phyloP scores from a whole-genome alignment of 208 protist genomes.

The Trypanosoma mega region DNA sequence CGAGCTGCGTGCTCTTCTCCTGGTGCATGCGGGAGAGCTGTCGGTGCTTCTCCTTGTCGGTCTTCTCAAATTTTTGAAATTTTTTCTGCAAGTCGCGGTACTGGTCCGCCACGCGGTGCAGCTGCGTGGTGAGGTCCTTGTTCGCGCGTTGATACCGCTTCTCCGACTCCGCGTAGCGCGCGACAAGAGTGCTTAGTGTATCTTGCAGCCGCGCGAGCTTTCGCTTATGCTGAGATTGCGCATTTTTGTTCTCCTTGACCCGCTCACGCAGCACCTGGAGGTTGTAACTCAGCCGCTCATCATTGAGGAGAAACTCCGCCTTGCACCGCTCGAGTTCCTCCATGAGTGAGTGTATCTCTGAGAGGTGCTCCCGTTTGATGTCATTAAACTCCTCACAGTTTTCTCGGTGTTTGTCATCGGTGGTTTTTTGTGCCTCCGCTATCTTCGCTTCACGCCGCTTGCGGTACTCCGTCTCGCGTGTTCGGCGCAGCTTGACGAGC shows the following conservation, averaged over 20 bases:
- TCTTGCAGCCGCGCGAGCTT: slow-evolving; percentile 90
- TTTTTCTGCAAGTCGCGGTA: slow-evolving; percentile 96
- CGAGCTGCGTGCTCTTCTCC: slow-evolving; percentile 84
- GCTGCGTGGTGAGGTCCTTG: slow-evolving; percentile 93
- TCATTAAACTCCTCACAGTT: slow-evolving; percentile 85
- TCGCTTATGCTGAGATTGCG: slow-evolving; percentile 92
- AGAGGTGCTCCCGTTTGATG: slow-evolving; percentile 67
- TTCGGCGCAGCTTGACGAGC: slow-evolving; percentile 87
- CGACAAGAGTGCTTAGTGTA: slow-evolving; percentile 83
- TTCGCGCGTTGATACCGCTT: slow-evolving; percentile 91
- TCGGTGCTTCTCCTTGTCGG: slow-evolving; percentile 92
- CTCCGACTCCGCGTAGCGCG: slow-evolving; percentile 91
- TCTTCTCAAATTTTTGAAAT: slow-evolving; percentile 92
- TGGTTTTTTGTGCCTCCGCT: slow-evolving; percentile 71
- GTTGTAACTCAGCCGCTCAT: slow-evolving; percentile 96
- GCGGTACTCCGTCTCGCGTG: slow-evolving; percentile 89
- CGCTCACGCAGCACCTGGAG: slow-evolving; percentile 94
- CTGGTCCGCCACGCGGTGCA: slow-evolving; percentile 91
- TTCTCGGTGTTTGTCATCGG: slow-evolving; percentile 78
- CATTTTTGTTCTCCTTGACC: slow-evolving; percentile 94
- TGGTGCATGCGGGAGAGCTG: slow-evolving; percentile 96
- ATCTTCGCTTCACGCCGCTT: slow-evolving; percentile 77
- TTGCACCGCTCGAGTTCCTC: slow-evolving; percentile 95
- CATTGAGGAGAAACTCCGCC: slow-evolving; percentile 94
- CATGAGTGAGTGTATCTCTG: slow-evolving; percentile 90